A percentile compares a stretch with the other conserved stretches of the same genome.
These are phyloP conservation scores for Hanseniaspora jakobsenii DNA, from an alignment of 805 yeast species.

Conservation along the genomic window DNA sequence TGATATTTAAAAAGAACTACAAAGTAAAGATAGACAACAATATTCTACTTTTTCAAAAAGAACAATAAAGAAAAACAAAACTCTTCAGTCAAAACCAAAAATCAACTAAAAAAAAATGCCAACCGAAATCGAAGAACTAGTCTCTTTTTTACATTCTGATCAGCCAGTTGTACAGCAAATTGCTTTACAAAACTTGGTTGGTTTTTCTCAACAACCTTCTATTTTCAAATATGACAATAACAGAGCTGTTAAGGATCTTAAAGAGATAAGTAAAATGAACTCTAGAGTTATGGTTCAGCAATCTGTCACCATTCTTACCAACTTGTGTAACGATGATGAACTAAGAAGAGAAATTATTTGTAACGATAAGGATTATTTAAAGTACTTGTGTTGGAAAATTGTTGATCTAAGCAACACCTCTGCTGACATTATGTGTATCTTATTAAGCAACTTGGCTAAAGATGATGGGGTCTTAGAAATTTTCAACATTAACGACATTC, in stretches of 20 bases:
- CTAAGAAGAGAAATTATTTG: slow-evolving; percentile 51
- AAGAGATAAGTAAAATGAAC: slow-evolving; percentile 41
- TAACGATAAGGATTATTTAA: slow-evolving; percentile 46
- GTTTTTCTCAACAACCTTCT: slow-evolving; percentile 62
- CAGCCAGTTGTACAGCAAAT: slow-evolving; percentile 69
- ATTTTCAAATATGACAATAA: slow-evolving; percentile 61
- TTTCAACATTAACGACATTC: slow-evolving; percentile 30
- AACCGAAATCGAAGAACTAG: slow-evolving; percentile 48
- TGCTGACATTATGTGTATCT: slow-evolving; percentile 72
- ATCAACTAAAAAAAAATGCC: slow-evolving; percentile 30
- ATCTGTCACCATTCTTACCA: slow-evolving; percentile 68
- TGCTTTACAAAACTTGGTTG: slow-evolving; percentile 74
- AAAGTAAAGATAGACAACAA: too few relatives aligned
- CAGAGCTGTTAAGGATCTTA: slow-evolving; percentile 62
- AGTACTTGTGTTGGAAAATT: slow-evolving; percentile 38
- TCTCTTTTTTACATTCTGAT: slow-evolving; percentile 68
- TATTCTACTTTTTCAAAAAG: not conserved
- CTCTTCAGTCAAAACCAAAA: not conserved
- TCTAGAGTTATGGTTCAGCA: slow-evolving; percentile 48
- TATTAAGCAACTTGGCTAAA: slow-evolving; percentile 77
- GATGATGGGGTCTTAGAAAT: slow-evolving; percentile 49
- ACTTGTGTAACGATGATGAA: slow-evolving; percentile 58
- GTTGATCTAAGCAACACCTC: slow-evolving; percentile 46
- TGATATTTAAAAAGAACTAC: too few relatives aligned
- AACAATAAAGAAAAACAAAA: not conserved